A percentile compares a stretch with the other conserved stretches of the same genome.
These are phyloP conservation scores for Ilyonectria destructans DNA, from an alignment of 2,329 filamentous ascomycete species.

Conservation along the genomic window DNA sequence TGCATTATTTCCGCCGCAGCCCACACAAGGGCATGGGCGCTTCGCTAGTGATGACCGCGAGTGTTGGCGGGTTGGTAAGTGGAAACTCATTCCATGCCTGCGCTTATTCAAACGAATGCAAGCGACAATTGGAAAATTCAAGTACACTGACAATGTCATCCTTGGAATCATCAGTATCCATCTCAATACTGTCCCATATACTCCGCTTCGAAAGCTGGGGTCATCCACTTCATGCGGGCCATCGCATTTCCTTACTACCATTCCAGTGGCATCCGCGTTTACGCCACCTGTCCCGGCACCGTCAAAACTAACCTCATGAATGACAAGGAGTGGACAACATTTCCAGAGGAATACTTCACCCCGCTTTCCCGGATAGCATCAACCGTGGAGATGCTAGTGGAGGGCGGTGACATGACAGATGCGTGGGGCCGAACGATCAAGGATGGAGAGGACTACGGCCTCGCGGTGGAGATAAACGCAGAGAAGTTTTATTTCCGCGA, in stretches of 20 bases:
- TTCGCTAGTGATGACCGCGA: slow-evolving; percentile 52
- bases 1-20: slow-evolving; percentile 58
- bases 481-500: slow-evolving; percentile 53
- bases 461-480: slow-evolving; percentile 51
- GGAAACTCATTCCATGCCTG: background rate
- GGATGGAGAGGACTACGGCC: slow-evolving; percentile 43
- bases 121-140: background rate
- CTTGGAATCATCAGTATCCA: slow-evolving; percentile 40
- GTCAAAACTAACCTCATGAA: slow-evolving; percentile 52
- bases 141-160: background rate
- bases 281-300: slow-evolving; percentile 53
- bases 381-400: slow-evolving; percentile 48
- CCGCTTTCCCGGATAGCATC: slow-evolving; percentile 49
- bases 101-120: background rate
- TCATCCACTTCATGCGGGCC: slow-evolving; percentile 54
- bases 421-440: slow-evolving; percentile 43
- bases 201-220: slow-evolving; percentile 52
- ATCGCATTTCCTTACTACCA: slow-evolving; percentile 47
- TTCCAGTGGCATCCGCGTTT: slow-evolving; percentile 50
- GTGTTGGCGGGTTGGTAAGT: slow-evolving; percentile 50
- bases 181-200: slow-evolving; percentile 53
- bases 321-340: slow-evolving; percentile 48
- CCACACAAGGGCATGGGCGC: slow-evolving; percentile 39
- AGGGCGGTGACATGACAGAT: slow-evolving; percentile 45
- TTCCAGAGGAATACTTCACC: slow-evolving; percentile 52